Base-by-base conservation (phyloP, 805 yeast species). In the Yarrowia osloensis region DNA sequence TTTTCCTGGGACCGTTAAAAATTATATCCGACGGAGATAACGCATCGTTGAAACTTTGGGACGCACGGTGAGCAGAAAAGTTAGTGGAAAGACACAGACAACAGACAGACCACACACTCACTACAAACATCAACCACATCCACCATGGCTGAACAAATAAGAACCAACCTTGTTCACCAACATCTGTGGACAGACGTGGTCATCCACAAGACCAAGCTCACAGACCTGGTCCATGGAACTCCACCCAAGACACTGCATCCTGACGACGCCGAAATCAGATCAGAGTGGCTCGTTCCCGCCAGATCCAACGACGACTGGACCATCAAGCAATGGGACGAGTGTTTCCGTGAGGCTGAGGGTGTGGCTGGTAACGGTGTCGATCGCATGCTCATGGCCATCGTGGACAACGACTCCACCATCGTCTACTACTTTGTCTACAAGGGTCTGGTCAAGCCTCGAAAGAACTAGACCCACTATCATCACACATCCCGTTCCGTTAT, bases 401-500 rank as follows among this genome's bases (percentile, higher is more conserved):
- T 77, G n/a, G 75, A 81, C 9, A 72, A 75, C 37, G 82, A 80
- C 67, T 76, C 80, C 2, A 79, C 82, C 3, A 77, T 80, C 63
- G 84, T 82, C 5, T 80, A 78, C 69, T 80, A 80, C 66, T 71
- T 80, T 44, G 77, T 80, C 28, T 75, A 79, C 67, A 70, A 74
- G 29, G 81, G 81, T 3, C 70, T 80, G 33, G 75, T 75, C 33
- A 74, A 72, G 67, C 82, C 82, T 7, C 69, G 80, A 29, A 77
- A 76, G 67, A 79, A 79, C 67, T 78, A 68, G 61, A 17, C 28
- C 8, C 4, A 15, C 37, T 12, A 22, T 7, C 19, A 9, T 8
- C n/a, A n/a, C 17, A 44, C 55, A 29, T 31, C 55, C 55, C n/a
- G 39, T 29, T 31, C 57, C 40, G 39, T 31, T 50, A 50, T 50